These are phyloP conservation scores for Adansonia digitata DNA, from an alignment of 345 rosid genomes.

Conservation along the genomic window DNA sequence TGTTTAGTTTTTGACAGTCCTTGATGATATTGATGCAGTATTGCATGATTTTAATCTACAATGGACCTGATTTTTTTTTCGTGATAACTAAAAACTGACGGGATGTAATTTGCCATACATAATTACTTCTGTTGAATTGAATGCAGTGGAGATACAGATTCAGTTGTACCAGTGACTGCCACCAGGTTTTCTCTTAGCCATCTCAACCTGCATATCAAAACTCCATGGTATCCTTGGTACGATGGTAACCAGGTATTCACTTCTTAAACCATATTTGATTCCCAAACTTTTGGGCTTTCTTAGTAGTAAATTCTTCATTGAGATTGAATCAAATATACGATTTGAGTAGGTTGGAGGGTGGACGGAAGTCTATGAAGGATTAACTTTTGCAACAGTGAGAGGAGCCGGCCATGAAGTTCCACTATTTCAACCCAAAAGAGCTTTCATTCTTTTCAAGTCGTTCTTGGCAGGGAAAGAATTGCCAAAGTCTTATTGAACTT, in stretches of 20 bases:
- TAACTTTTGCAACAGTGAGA: conserved; percentile 62
- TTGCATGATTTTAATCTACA: not conserved
- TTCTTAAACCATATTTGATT: not conserved
- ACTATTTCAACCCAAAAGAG: conserved; percentile 47
- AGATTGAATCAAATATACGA: too few species aligned
- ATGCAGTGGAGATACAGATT: conserved; percentile 86
- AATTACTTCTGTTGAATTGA: not conserved
- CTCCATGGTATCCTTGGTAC: conserved; percentile 91
- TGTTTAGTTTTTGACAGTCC: conserved; percentile 4
- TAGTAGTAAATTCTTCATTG: too few species aligned
- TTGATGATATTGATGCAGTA: not conserved
- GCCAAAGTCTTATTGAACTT: conserved; percentile 30
- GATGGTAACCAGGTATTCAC: conserved; percentile 50
- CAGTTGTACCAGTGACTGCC: conserved; percentile 88
- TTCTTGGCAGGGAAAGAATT: conserved; percentile 50
- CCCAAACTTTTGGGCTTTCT: too few species aligned
- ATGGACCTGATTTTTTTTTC: not conserved
- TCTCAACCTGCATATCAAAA: conserved; percentile 61
- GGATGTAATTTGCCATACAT: not conserved
- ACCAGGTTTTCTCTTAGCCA: conserved; percentile 80
- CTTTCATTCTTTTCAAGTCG: conserved; percentile 46
- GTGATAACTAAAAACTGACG: not conserved
- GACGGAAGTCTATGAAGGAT: conserved; percentile 58
- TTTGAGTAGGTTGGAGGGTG: conserved; percentile 88
- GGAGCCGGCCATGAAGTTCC: conserved; percentile 75